A percentile compares a stretch with the other conserved stretches of the same genome.
Evolutionary conservation across 106 monocot species (phyloP).

Genomic region (Amphibolis antarctica): DNA sequence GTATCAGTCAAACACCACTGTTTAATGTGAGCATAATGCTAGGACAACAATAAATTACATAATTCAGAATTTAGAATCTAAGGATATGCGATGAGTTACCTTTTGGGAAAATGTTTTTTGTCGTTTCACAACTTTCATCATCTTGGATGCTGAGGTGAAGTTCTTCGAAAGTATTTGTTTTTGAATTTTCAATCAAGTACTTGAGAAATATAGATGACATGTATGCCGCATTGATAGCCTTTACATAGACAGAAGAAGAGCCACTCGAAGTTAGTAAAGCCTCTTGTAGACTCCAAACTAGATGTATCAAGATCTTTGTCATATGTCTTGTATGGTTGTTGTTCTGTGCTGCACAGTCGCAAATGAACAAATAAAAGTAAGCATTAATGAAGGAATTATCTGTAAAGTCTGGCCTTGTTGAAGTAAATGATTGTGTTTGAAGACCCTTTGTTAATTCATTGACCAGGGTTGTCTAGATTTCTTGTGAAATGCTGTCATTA

Average conservation of each 20-base stretch:
- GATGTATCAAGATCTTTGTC: conserved; percentile 80
- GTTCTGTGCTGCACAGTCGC: conserved; percentile 63
- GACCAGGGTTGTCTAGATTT: no score
- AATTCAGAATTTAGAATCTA: background rate
- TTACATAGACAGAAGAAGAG: conserved; percentile 33
- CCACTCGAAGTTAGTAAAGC: conserved; percentile 25
- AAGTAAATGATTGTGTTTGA: no score
- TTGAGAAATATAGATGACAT: conserved; percentile 91
- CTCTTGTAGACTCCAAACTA: conserved; percentile 85
- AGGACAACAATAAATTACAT: background rate
- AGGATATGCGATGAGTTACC: conserved; percentile 33
- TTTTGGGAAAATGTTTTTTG: conserved; percentile 29
- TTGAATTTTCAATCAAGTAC: conserved; percentile 75
- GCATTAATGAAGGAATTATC: background rate
- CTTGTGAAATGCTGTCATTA: no score
- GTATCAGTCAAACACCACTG: no score
- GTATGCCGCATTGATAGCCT: conserved; percentile 77
- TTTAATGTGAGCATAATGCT: no score
- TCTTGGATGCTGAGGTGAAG: conserved; percentile 53
- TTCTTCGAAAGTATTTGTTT: conserved; percentile 59
- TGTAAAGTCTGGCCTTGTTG: no score
- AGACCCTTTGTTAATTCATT: no score
- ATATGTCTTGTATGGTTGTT: conserved; percentile 82
- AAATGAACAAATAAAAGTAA: conserved; percentile 6
- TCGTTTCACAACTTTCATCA: conserved; percentile 44